Base-by-base conservation (phyloP, 306 rosid genomes). In the Prinsepia uniflora region DNA sequence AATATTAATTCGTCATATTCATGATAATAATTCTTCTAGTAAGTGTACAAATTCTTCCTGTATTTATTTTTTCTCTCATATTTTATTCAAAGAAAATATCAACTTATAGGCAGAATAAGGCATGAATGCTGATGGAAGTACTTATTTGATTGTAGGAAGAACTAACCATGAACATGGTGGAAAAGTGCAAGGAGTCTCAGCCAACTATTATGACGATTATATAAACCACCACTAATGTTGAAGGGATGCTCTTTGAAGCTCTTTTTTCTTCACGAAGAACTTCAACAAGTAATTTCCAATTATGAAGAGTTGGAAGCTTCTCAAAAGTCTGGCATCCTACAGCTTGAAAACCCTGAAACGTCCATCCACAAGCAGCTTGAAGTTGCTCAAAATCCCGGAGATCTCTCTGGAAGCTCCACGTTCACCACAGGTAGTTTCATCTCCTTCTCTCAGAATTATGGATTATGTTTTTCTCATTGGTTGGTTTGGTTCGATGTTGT, bases 171-270 rank as follows among this genome's bases (percentile, higher is more conserved):
- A 88, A 79, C 85, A 78, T 90, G 81, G 71, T 86, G 90, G 92
- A 88, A 2, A 88, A 79, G 76, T 90, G 96, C 83, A 86, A 81
- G 82, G 83, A 84, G 67, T 86, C 89, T n/a, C 88, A 76, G 57
- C 83, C 84, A 58, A 64, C 81, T 75, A 76, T 90, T 54, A 80
- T 86, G 74, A 88, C 77, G 70, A 90, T 90, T 54, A 82, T 81
- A 65, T 90, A 90, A 86, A 75, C 85, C 83, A 90, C 94, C 45
- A 76, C 83, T 24, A 68, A 88, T 50, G 94, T 88, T 65, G 96
- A 90, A 79, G 87, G 62, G 66, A 84, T 84, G 74, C 92, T 90
- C 63, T 84, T 88, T 72, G 96, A 90, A 84, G 94, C 95, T 72
- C 76, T 90, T 59, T 78, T 78, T 83, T 84, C 92, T 90, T 63